phyloP scores from a whole-genome alignment of 805 yeast genomes.

The Saturnispora ahearnii region DNA sequence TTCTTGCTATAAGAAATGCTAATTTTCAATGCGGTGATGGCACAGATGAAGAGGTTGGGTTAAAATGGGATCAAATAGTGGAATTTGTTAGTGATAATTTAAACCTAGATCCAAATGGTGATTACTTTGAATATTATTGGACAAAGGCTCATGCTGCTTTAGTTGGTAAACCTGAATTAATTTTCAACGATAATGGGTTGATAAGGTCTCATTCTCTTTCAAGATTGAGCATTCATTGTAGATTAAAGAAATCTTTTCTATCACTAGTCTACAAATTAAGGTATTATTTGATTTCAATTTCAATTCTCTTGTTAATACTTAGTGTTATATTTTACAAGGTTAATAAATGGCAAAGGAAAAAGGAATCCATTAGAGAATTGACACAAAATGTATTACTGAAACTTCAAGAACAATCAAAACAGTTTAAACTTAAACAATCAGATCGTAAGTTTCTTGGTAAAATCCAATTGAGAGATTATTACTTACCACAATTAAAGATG shows the following conservation, averaged over 20 bases:
- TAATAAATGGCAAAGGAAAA: conserved; percentile 30
- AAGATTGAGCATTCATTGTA: conserved; percentile 23
- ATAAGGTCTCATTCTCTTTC: conserved; percentile 24
- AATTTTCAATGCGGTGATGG: conserved; percentile 32
- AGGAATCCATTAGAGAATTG: conserved; percentile 36
- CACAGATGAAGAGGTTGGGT: conserved; percentile 25
- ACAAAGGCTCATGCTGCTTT: conserved; percentile 16
- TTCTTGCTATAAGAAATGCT: conserved; percentile 68
- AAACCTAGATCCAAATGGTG: conserved; percentile 14
- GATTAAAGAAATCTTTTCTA: conserved; percentile 18
- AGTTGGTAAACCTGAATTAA: conserved; percentile 15
- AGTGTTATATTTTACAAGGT: conserved; percentile 27
- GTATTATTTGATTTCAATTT: conserved; percentile 15
- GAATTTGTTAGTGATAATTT: conserved; percentile 46
- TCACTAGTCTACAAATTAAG: conserved; percentile 18
- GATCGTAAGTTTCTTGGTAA: conserved; percentile 48
- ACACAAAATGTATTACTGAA: conserved; percentile 40
- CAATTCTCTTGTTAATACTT: conserved; percentile 1
- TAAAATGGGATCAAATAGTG: conserved; percentile 57
- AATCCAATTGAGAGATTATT: conserved; percentile 63
- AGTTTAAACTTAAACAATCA: conserved; percentile 28
- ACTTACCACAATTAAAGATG: conserved; percentile 28
- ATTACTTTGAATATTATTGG: conserved; percentile 22
- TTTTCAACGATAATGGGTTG: conserved; percentile 8
- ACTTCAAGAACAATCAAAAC: conserved; percentile 38